These are phyloP conservation scores for Phytopythium vexans DNA, from an alignment of 352 stramenopile genomes.

Conservation along the genomic window DNA sequence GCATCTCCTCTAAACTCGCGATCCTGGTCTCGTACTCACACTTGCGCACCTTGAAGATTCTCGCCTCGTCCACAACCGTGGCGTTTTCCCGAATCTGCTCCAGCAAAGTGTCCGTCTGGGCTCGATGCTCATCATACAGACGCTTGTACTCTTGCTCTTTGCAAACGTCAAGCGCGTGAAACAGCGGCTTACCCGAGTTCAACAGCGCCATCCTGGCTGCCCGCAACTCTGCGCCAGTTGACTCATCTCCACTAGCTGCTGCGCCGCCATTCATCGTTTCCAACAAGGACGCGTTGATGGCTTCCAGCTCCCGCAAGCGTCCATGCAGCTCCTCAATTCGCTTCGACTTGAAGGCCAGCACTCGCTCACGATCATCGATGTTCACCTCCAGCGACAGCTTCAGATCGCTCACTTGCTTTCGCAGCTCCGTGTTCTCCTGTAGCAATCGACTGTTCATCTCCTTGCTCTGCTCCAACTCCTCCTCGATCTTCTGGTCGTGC, in stretches of 20 bases:
- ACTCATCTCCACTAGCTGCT: constrained; percentile 7
- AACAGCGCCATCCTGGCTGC: constrained; percentile 37
- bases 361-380: constrained; percentile 66
- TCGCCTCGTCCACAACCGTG: constrained; percentile 29
- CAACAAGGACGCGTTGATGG: constrained; percentile 45
- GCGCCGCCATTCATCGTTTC: constrained; percentile 36
- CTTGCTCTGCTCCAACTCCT: constrained; percentile 44
- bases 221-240: constrained; percentile 8
- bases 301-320: constrained; percentile 46
- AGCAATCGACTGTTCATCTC: too few species aligned
- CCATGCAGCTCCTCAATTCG: constrained; percentile 54
- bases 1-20: constrained; percentile 19
- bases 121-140: constrained; percentile 39
- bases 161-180: constrained; percentile 52
- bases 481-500: constrained; percentile 63
- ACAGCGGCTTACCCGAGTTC: constrained; percentile 36
- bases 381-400: constrained; percentile 47
- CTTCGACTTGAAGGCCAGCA: constrained; percentile 65
- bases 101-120: constrained; percentile 25
- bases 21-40: constrained; percentile 25
- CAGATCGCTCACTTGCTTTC: constrained; percentile 19
- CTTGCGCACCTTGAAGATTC: constrained; percentile 32
- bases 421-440: constrained; percentile 37
- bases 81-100: constrained; percentile 30
- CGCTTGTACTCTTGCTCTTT: constrained; percentile 57